Evolutionary conservation across 192 early-diverging fungal genomes (phyloP), one percentile per base, ranked within the genome.

Genomic region (Entomortierella lignicola): DNA sequence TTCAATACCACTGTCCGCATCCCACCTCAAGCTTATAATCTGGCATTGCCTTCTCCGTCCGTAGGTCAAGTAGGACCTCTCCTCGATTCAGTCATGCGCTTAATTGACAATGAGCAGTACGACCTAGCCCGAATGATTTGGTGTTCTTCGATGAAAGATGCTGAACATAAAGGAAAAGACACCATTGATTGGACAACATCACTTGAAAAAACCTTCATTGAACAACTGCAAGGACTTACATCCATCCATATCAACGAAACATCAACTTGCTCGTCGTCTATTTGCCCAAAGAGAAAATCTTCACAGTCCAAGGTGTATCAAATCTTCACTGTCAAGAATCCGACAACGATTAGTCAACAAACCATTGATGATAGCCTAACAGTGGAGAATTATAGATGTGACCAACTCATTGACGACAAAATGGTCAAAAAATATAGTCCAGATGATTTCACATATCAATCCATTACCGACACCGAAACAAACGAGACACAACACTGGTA

Each of bases 271-370:
- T 54, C 52, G 2, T 54, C 52, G 15, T 29, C 27, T 25, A 4
- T 17, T 27, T 54, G 52, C 15, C 52, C 52, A 29, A 4, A 54
- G 10, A 54, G 26, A 54, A 54, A 8, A 10, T 8, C 10, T 29
- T 27, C 52, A 27, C 1, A 54, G 11, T 25, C 52, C 13, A 54
- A 10, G 2, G 23, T 54, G 27, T 3, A 54, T 54, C 8, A 2
- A 26, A 8, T 54, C 15, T 15, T 54, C 52, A 54, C 15, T 10
- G 15, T 54, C 52, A 25, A 54, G 18, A 29, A 54, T 25, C 8
- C 52, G 26, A 10, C 52, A 54, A 54, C 52, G 10, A 54, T 54
- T 54, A 29, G 23, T 54, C 52, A 54, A 15, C 52, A 54, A 54
- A 26, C 23, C 10, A 17, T 25, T 27, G 52, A 54, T 54, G 52